phyloP scores from a whole-genome alignment of 2,329 filamentous ascomycete species.

The Stachybotrys chlorohalonatus region DNA sequence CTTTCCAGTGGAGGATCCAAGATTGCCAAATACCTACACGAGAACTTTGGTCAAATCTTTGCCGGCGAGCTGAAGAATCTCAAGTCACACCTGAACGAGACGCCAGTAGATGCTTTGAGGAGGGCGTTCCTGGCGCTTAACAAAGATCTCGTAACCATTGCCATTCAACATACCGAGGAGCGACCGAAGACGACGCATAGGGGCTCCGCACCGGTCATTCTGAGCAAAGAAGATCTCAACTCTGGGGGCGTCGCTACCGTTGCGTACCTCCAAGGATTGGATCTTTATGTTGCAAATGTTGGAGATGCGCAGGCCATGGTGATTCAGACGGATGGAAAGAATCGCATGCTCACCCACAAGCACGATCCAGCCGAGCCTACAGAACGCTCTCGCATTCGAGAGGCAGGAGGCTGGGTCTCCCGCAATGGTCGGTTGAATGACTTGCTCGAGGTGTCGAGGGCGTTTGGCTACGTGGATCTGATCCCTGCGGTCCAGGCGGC shows the following conservation, averaged over 20 bases:
- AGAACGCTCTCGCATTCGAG: constrained; percentile 82
- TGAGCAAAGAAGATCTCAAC: constrained; percentile 81
- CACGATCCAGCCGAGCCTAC: constrained; percentile 83
- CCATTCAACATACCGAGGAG: constrained; percentile 72
- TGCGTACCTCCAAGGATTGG: constrained; percentile 78
- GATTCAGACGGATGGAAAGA: constrained; percentile 77
- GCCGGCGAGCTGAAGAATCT: constrained; percentile 70
- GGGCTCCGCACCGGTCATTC: constrained; percentile 62
- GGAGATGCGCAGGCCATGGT: constrained; percentile 94
- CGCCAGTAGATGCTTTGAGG: constrained; percentile 71
- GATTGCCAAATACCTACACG: constrained; percentile 92
- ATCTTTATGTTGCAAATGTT: constrained; percentile 90
- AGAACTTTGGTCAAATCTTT: constrained; percentile 86
- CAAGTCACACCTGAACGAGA: constrained; percentile 59
- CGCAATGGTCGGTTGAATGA: constrained; percentile 92
- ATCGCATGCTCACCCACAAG: constrained; percentile 78
- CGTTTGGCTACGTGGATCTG: constrained; percentile 88
- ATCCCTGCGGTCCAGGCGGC: constrained; percentile 91
- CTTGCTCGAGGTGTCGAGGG: constrained; percentile 78
- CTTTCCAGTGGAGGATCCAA: constrained; percentile 84
- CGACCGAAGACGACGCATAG: constrained; percentile 58
- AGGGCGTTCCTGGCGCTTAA: constrained; percentile 84
- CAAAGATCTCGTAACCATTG: constrained; percentile 83
- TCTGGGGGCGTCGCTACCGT: constrained; percentile 90
- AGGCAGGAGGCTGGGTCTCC: constrained; percentile 92